Evolutionary conservation across 306 rosid genomes (phyloP).

Genomic region (Cajanus cajan): DNA sequence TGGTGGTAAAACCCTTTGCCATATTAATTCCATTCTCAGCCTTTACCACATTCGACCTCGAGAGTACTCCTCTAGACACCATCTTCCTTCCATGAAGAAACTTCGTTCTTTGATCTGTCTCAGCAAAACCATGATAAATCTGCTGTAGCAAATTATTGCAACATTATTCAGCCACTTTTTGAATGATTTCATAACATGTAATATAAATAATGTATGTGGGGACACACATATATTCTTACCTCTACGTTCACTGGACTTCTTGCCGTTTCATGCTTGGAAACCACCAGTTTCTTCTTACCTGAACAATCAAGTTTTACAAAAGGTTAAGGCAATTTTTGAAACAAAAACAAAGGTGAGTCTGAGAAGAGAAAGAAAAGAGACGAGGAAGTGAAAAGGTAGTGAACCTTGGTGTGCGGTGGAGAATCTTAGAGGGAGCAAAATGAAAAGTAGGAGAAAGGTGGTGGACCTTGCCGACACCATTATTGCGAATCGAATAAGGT

Average conservation of each 20-base stretch:
- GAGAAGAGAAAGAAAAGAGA: background rate
- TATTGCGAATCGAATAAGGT: constrained; percentile 1
- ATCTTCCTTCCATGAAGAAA: constrained; percentile 36
- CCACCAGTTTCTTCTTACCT: constrained; percentile 14
- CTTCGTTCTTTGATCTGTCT: background rate
- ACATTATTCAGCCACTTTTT: background rate
- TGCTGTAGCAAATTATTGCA: background rate
- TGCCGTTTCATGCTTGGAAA: background rate
- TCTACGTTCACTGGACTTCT: constrained; percentile 14
- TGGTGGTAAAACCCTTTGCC: constrained; percentile 5
- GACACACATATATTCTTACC: constrained; percentile 26
- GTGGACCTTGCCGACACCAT: constrained; percentile 45
- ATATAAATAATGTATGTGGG: background rate
- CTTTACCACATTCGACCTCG: background rate
- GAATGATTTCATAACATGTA: background rate
- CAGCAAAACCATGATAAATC: constrained; percentile 16
- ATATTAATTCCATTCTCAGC: background rate
- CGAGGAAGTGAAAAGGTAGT: background rate
- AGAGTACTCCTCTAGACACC: background rate
- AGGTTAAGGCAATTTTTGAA: background rate
- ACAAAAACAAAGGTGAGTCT: background rate
- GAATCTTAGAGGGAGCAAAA: constrained; percentile 35
- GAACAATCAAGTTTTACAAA: background rate
- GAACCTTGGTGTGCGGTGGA: constrained; percentile 44
- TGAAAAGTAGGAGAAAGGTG: constrained; percentile 28